Evolutionary conservation across 2,329 filamentous ascomycete genomes (phyloP), one percentile per base, ranked within the genome.

Genomic region (Ceratocystis diversiconidia): DNA sequence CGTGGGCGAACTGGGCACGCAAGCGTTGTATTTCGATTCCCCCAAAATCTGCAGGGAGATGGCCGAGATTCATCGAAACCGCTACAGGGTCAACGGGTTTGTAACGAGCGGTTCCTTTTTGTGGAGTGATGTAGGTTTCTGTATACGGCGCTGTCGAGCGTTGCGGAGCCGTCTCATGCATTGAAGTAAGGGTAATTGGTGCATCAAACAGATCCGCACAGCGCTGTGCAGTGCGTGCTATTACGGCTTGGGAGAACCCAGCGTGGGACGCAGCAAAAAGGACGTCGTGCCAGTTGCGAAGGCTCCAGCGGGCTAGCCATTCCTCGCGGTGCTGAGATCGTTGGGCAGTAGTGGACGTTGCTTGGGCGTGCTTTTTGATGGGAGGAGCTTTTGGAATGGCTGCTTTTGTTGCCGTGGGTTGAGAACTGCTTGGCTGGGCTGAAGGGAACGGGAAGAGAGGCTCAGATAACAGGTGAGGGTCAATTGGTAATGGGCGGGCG

Each of bases 251-350:
- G 1, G 87, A 77, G 74, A 91, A 92, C 0, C 88, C 90, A 1
- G 82, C 82, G 62, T 95, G 76, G 0, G 89, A 82, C 2, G 92
- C 92, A 0, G 90, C 80, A 0, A 89, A 89, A 32, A 96, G 76
- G 1, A 96, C 82, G 69, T 95, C 89, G 69, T 85, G 88, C 92
- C 92, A 97, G 75, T 95, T 88, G 25, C 88, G 82, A 12, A 84
- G 76, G 15, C 74, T 78, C 72, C 73, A 79, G 57, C 73, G 71
- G 1, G 70, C 69, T 2, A 74, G 70, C 64, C 66, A 66, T 65
- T 72, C 70, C 44, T 72, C 69, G 17, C 69, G 69, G 46, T 52
- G 65, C 25, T 50, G 17, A 8, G 43, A 28, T n/a, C 55, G 30
- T 25, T 60, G 65, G 25, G 57, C 28, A 44, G 44, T 19, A 4